Conservation (phyloP, 2,329 filamentous ascomycete genomes). For the Lasiodiplodia citricola region DNA sequence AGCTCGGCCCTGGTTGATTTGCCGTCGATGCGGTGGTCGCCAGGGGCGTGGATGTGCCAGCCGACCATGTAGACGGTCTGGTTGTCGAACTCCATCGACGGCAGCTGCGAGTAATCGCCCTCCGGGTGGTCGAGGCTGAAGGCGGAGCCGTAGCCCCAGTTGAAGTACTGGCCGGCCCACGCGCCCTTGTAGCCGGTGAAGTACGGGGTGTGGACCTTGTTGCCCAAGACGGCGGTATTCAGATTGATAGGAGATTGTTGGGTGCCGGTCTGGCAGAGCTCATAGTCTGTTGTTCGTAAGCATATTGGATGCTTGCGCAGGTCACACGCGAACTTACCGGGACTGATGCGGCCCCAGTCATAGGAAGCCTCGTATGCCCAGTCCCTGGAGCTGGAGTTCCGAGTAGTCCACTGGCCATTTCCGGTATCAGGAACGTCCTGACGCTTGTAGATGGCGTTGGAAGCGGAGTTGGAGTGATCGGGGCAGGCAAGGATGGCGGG, state of each 20-base stretch:
- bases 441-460: background rate
- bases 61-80: slow-evolving; percentile 55
- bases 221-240: slow-evolving; percentile 46
- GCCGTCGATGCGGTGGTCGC: slow-evolving; percentile 55
- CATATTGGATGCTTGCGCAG: background rate
- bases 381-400: slow-evolving; percentile 18
- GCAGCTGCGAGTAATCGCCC: slow-evolving; percentile 46
- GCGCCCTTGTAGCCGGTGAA: slow-evolving; percentile 49
- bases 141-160: slow-evolving; percentile 57
- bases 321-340: slow-evolving; percentile 31
- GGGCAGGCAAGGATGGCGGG: background rate
- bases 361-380: slow-evolving; percentile 46
- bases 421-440: background rate
- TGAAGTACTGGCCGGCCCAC: slow-evolving; percentile 50
- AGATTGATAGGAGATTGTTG: slow-evolving; percentile 58
- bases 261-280: slow-evolving; percentile 56
- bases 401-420: background rate
- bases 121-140: slow-evolving; percentile 46
- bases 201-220: slow-evolving; percentile 45
- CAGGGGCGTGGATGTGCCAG: slow-evolving; percentile 59
- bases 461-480: background rate
- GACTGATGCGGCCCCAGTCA: slow-evolving; percentile 48
- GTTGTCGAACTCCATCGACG: slow-evolving; percentile 53
- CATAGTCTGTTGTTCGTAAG: slow-evolving; percentile 42
- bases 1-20: slow-evolving; percentile 53